These are phyloP conservation scores for Spirogloea muscicola DNA, from an alignment of 139 green algal species.

Conservation along the genomic window DNA sequence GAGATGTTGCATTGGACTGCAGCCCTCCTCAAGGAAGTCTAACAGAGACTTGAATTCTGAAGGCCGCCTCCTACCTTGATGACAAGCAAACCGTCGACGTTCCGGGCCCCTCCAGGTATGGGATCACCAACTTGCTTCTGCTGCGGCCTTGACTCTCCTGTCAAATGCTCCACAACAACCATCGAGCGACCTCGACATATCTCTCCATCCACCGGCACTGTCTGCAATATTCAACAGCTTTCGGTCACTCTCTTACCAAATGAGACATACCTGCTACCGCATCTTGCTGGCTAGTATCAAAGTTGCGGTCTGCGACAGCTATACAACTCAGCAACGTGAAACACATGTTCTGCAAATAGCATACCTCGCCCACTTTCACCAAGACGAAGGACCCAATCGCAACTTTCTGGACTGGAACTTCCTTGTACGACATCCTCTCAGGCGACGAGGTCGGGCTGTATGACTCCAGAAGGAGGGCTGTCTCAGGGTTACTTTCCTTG, in stretches of 20 bases:
- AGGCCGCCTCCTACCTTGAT: conserved; percentile 34
- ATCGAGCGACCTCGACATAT: conserved; percentile 41
- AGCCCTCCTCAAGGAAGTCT: too few species aligned
- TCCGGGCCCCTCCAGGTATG: conserved; percentile 49
- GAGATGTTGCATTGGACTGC: too few species aligned
- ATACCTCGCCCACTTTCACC: conserved; percentile 32
- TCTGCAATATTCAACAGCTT: conserved; percentile 19
- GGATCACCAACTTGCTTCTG: conserved; percentile 42
- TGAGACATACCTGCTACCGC: too few species aligned
- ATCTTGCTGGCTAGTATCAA: too few species aligned
- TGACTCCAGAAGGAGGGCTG: conserved; percentile 12
- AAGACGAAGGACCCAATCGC: conserved; percentile 19
- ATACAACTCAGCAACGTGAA: too few species aligned
- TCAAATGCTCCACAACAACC: conserved; percentile 55
- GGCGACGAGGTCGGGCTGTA: background rate
- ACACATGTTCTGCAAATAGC: too few species aligned
- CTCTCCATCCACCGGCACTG: conserved; percentile 51
- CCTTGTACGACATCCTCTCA: background rate
- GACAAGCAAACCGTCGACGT: conserved; percentile 48
- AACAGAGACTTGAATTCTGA: too few species aligned
- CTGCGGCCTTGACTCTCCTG: conserved; percentile 50
- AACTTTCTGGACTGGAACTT: conserved; percentile 22
- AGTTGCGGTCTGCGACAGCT: too few species aligned
- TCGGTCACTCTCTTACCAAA: too few species aligned
- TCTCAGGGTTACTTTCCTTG: conserved; percentile 22